Percentiles rank a stretch among this genome's conserved stretches.
These are phyloP conservation scores for Fusarium xylarioides DNA, from an alignment of 2,329 filamentous ascomycete genomes.

Conservation along the genomic window DNA sequence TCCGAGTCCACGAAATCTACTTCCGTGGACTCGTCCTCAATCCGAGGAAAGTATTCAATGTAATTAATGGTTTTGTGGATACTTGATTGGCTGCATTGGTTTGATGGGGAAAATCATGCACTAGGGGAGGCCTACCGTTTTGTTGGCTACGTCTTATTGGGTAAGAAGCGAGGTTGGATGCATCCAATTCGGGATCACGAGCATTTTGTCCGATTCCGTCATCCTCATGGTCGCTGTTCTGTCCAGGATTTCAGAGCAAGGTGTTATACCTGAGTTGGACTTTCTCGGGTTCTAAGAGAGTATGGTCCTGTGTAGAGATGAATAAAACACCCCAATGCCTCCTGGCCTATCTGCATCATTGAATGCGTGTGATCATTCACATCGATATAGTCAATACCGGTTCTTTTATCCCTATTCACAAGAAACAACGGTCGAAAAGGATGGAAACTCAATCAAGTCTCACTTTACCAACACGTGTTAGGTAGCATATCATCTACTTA, in stretches of 20 bases:
- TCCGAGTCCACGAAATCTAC: constrained; percentile 19
- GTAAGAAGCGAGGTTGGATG: background rate
- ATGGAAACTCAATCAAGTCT: background rate
- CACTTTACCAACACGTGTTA: background rate
- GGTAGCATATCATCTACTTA: background rate
- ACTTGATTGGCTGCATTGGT: background rate
- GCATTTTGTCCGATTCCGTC: background rate
- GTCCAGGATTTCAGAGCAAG: background rate
- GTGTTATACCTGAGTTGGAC: background rate
- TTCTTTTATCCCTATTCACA: background rate
- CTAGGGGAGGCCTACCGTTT: constrained; percentile 27
- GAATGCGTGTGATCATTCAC: background rate
- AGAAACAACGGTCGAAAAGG: background rate
- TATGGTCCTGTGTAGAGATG: background rate
- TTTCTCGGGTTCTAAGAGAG: background rate
- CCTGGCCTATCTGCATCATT: background rate
- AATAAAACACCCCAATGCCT: background rate
- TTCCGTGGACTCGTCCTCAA: constrained; percentile 23
- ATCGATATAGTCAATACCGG: background rate
- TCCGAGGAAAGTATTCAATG: background rate
- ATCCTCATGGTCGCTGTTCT: background rate
- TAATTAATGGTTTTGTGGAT: background rate
- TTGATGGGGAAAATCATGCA: constrained; percentile 22
- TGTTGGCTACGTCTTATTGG: constrained; percentile 21
- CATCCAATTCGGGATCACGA: background rate